These are phyloP conservation scores for Juncus inflexus DNA, from an alignment of 176 grass and related monocot genomes.

Conservation along the genomic window DNA sequence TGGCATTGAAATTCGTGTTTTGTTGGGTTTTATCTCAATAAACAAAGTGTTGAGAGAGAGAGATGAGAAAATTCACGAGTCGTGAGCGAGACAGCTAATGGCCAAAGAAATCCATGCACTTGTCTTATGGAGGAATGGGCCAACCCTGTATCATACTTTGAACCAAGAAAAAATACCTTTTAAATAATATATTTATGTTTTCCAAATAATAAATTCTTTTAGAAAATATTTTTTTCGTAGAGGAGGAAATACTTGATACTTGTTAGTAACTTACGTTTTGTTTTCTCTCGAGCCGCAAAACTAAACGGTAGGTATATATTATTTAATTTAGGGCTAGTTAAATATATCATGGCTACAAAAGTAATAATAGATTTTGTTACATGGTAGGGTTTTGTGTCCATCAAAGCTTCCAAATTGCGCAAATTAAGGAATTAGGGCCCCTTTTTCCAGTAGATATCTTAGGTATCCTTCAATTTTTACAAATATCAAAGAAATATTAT, in stretches of 20 bases:
- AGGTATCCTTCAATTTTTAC: no score
- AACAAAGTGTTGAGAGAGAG: constrained; percentile 1
- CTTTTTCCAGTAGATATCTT: no score
- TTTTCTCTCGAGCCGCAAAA: constrained; percentile 22
- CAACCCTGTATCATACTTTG: no score
- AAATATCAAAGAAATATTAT: no score
- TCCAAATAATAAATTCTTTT: no score
- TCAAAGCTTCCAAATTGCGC: constrained; percentile 13
- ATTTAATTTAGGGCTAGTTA: background rate
- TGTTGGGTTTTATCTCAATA: constrained; percentile 5
- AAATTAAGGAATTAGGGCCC: constrained; percentile 11
- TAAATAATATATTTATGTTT: no score
- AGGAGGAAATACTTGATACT: no score
- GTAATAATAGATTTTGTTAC: constrained; percentile 6
- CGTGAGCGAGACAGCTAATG: constrained; percentile 28
- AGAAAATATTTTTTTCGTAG: no score
- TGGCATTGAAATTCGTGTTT: constrained; percentile 2
- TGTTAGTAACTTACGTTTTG: no score
- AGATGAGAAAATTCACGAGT: constrained; percentile 12
- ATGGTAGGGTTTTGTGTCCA: constrained; percentile 29
- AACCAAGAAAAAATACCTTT: no score
- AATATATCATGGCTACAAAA: constrained; percentile 17
- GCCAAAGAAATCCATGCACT: constrained; percentile 16
- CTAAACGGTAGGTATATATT: background rate
- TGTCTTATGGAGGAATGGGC: no score